Percentiles rank a stretch among this genome's conserved stretches.
These are phyloP conservation scores for Serendipita sp. DNA, from an alignment of 768 basidiomycete genomes.

Conservation along the genomic window DNA sequence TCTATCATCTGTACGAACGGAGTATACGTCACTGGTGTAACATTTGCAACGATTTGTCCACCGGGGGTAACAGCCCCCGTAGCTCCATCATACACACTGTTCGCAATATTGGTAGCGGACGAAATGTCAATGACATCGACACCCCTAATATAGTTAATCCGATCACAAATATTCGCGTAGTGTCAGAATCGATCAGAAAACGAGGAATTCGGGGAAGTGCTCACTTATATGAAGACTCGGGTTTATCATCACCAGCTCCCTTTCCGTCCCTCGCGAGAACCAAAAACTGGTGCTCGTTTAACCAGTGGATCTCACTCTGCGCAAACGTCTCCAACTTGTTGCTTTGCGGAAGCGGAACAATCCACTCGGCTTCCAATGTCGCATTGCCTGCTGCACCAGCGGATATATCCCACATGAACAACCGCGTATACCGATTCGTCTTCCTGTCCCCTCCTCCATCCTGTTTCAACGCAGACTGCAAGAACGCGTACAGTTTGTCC, in stretches of 20 bases:
- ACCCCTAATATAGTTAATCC: conserved; percentile 23
- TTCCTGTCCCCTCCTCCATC: conserved; percentile 37
- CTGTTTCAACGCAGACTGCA: conserved; percentile 48
- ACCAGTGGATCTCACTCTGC: conserved; percentile 42
- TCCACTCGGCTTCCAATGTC: conserved; percentile 37
- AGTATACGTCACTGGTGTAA: conserved; percentile 38
- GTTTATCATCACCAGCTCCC: conserved; percentile 37
- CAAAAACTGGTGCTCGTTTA: conserved; percentile 38
- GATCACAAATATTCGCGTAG: not conserved
- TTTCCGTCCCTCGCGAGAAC: conserved; percentile 43
- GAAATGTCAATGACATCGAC: conserved; percentile 43
- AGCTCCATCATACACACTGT: conserved; percentile 37
- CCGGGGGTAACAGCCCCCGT: conserved; percentile 32
- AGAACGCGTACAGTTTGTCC: conserved; percentile 38
- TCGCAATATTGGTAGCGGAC: conserved; percentile 44
- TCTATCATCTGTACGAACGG: conserved; percentile 42
- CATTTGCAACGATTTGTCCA: conserved; percentile 29
- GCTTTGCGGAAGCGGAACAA: conserved; percentile 40
- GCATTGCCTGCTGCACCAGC: conserved; percentile 15
- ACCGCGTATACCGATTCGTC: conserved; percentile 36
- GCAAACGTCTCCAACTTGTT: conserved; percentile 34
- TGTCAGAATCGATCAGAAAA: not conserved
- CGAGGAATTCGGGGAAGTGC: conserved; percentile 5
- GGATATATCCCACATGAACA: conserved; percentile 20
- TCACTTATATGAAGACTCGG: conserved; percentile 38